Evolutionary conservation across 345 rosid species (phyloP).

Genomic region (Citrus medica): DNA sequence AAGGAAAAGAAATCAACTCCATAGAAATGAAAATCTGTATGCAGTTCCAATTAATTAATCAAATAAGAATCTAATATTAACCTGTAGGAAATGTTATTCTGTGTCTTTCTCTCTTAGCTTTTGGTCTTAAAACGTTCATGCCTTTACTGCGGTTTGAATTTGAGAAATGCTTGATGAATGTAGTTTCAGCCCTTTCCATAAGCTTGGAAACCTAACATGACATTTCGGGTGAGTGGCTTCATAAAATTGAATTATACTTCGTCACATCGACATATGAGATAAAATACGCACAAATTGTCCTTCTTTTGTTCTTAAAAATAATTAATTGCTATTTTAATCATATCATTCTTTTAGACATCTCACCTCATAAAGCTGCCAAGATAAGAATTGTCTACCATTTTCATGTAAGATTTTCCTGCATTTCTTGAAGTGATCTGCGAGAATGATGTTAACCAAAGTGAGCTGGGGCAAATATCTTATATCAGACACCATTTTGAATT

Average conservation of each 20-base stretch:
- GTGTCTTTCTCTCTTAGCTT: constrained; percentile 50
- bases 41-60: neutral
- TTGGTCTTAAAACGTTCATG: constrained; percentile 53
- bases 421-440: constrained; percentile 55
- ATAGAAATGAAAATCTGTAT: neutral
- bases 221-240: neutral
- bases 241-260: neutral
- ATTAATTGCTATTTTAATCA: neutral
- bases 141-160: constrained; percentile 59
- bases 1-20: neutral
- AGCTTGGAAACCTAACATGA: constrained; percentile 38
- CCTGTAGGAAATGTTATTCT: constrained; percentile 53
- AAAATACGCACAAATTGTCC: neutral
- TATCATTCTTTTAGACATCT: neutral
- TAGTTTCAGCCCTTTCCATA: constrained; percentile 63
- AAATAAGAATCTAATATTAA: constrained; percentile 3
- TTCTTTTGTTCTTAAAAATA: too few species aligned
- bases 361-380: constrained; percentile 61
- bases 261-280: neutral
- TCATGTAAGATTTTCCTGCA: constrained; percentile 58
- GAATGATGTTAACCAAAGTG: neutral
- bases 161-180: constrained; percentile 64
- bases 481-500: neutral
- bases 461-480: neutral
- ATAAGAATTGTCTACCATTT: constrained; percentile 55